Conservation (phyloP, 805 yeast genomes). For the Candida ponderosae region DNA sequence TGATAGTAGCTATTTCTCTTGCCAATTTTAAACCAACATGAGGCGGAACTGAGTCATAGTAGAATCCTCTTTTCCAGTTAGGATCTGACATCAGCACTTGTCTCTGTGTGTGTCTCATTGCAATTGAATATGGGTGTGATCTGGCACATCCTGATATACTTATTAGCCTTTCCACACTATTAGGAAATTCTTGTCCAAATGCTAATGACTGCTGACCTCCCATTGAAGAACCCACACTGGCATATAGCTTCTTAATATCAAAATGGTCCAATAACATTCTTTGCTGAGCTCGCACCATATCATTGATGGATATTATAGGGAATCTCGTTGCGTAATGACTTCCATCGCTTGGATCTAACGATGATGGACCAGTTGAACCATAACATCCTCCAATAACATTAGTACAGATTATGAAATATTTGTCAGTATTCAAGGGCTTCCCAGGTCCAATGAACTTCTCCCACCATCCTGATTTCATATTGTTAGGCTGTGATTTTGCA, state of each 20-base stretch:
- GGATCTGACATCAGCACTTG: conserved; percentile 94
- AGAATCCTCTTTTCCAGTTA: conserved; percentile 87
- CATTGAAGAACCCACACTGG: conserved; percentile 87
- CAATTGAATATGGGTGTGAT: conserved; percentile 90
- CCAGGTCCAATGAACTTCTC: conserved; percentile 88
- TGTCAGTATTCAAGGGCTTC: conserved; percentile 66
- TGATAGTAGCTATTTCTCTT: conserved; percentile 88
- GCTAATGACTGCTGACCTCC: conserved; percentile 99
- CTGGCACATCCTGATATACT: conserved; percentile 90
- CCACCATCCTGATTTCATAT: conserved; percentile 89
- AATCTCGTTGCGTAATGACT: conserved; percentile 77
- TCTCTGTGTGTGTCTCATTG: conserved; percentile 87
- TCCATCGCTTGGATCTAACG: conserved; percentile 61
- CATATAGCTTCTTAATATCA: conserved; percentile 57
- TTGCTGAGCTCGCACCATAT: conserved; percentile 87
- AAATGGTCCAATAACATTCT: conserved; percentile 55
- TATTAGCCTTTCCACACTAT: conserved; percentile 62
- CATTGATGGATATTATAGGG: conserved; percentile 79
- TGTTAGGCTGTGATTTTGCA: conserved; percentile 71
- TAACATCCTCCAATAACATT: conserved; percentile 93
- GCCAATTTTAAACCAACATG: conserved; percentile 94
- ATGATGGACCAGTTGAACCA: conserved; percentile 91
- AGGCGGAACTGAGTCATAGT: conserved; percentile 76
- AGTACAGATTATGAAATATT: conserved; percentile 79
- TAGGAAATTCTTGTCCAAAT: conserved; percentile 76